Evolutionary conservation across 2,329 filamentous ascomycete species (phyloP).

Genomic region (Leptographium flavum): DNA sequence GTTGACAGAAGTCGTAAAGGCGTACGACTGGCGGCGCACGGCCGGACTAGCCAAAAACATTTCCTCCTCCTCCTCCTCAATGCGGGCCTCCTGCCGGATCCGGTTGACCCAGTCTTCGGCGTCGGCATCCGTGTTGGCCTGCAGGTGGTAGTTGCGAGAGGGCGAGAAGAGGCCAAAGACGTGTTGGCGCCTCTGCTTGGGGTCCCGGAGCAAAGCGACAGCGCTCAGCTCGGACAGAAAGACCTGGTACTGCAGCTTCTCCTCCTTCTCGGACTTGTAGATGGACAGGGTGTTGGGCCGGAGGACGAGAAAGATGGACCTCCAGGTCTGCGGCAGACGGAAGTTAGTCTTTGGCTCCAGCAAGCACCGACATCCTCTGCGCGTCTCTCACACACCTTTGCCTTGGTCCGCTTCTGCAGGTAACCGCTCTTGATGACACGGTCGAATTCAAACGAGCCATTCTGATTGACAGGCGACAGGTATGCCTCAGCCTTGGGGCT

Average conservation of each 20-base stretch:
- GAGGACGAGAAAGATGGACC: slow-evolving; percentile 75
- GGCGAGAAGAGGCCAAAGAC: slow-evolving; percentile 90
- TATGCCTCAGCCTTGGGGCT: slow-evolving; percentile 46
- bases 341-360: slow-evolving; percentile 1
- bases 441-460: slow-evolving; percentile 93
- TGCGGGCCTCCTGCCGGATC: slow-evolving; percentile 65
- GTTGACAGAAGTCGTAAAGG: slow-evolving; percentile 11
- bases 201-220: slow-evolving; percentile 75
- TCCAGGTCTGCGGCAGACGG: slow-evolving; percentile 55
- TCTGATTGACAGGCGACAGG: slow-evolving; percentile 72
- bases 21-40: slow-evolving; percentile 32
- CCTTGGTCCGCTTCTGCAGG: slow-evolving; percentile 82
- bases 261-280: slow-evolving; percentile 85
- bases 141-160: slow-evolving; percentile 80
- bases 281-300: slow-evolving; percentile 81
- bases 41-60: slow-evolving; percentile 58
- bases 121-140: slow-evolving; percentile 58
- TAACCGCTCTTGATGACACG: slow-evolving; percentile 81
- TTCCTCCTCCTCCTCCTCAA: slow-evolving; percentile 80
- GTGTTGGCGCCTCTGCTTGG: slow-evolving; percentile 73
- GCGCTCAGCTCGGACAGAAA: slow-evolving; percentile 82
- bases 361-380: too few relatives aligned
- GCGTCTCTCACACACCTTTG: slow-evolving; percentile 47
- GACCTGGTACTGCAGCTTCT: slow-evolving; percentile 77
- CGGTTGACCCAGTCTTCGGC: slow-evolving; percentile 75